phyloP scores from a whole-genome alignment of 164 flowering plant species.

The Magnolia changhungtana region DNA sequence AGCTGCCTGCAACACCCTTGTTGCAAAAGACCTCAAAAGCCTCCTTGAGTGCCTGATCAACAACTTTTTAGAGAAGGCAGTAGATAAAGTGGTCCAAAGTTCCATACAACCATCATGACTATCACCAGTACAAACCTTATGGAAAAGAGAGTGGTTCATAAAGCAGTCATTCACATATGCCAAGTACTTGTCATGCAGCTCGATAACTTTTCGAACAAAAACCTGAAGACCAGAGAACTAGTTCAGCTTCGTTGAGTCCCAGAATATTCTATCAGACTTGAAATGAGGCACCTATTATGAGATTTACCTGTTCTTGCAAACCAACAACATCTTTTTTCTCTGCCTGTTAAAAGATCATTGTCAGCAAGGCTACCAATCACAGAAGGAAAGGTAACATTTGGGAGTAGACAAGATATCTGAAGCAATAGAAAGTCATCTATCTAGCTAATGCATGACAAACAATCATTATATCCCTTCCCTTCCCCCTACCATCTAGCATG shows the following conservation, averaged over 20 bases:
- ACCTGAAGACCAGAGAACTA: slow-evolving; percentile 42
- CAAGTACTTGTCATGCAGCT: slow-evolving; percentile 87
- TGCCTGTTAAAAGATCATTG: slow-evolving; percentile 40
- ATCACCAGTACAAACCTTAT: slow-evolving; percentile 58
- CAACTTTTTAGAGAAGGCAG: neutral
- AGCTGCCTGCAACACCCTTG: slow-evolving; percentile 85
- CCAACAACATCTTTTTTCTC: slow-evolving; percentile 79
- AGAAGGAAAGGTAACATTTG: neutral
- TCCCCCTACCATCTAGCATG: too few species aligned
- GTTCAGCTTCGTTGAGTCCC: slow-evolving; percentile 5
- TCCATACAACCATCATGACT: neutral
- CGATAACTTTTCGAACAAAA: slow-evolving; percentile 84
- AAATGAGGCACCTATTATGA: neutral
- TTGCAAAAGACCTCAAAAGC: slow-evolving; percentile 96
- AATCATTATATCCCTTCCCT: too few species aligned
- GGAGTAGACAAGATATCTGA: too few species aligned
- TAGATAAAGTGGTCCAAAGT: neutral
- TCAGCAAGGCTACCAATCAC: neutral
- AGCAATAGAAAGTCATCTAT: too few species aligned
- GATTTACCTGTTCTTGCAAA: slow-evolving; percentile 77
- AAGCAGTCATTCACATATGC: slow-evolving; percentile 79
- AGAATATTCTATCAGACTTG: neutral
- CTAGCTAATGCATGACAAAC: too few species aligned
- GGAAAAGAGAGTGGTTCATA: slow-evolving; percentile 76
- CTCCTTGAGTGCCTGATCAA: slow-evolving; percentile 74